These are phyloP conservation scores for Termitomyces sp. DNA, from an alignment of 768 basidiomycete genomes.

Conservation along the genomic window DNA sequence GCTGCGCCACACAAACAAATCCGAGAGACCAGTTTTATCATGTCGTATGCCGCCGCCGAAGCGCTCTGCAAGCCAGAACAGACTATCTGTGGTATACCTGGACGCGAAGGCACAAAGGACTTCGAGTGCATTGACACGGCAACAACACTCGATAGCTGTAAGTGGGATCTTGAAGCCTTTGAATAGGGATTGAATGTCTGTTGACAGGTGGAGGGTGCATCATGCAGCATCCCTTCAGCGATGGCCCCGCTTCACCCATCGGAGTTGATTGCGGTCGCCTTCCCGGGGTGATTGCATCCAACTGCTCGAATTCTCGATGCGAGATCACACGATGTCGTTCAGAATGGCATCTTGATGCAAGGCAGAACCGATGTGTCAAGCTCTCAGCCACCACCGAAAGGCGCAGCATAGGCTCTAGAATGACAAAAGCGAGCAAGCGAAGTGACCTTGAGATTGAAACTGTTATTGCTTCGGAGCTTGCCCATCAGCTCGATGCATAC, in stretches of 20 bases:
- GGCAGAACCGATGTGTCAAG: conserved; percentile 16
- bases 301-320: conserved; percentile 22
- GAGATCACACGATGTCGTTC: conserved; percentile 20
- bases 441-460: background rate
- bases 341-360: conserved; percentile 20
- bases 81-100: conserved; percentile 32
- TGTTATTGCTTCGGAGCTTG: conserved; percentile 14
- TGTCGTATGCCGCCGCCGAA: conserved; percentile 24
- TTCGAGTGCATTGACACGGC: conserved; percentile 36
- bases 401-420: conserved; percentile 10
- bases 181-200: background rate
- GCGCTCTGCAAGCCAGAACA: conserved; percentile 21
- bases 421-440: conserved; percentile 14
- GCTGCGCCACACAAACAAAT: conserved; percentile 21
- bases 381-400: conserved; percentile 1
- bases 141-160: conserved; percentile 32
- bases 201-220: conserved; percentile 36
- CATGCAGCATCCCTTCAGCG: conserved; percentile 26
- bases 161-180: conserved; percentile 9
- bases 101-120: conserved; percentile 18
- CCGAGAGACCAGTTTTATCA: conserved; percentile 12
- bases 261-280: conserved; percentile 26
- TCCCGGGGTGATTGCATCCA: conserved; percentile 17
- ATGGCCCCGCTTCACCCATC: conserved; percentile 3
- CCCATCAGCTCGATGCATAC: conserved; percentile 13